Percentiles rank a stretch among this genome's conserved stretches.
phyloP scores from a whole-genome alignment of 257 asterid genomes.

The Ocimum tenuiflorum region DNA sequence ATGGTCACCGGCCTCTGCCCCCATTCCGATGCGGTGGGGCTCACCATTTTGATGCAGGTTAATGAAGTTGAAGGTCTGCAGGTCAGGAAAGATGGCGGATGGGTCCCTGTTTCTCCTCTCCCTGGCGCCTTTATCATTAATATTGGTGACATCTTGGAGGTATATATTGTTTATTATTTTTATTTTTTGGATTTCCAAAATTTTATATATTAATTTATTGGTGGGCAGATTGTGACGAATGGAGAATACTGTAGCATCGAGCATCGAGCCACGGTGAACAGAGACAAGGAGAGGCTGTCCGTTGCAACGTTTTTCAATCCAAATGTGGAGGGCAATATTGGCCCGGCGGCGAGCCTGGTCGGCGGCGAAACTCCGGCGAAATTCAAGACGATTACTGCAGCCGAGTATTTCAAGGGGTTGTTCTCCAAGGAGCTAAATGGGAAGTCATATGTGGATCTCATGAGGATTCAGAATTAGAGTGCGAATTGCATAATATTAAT shows the following conservation, averaged over 20 bases:
- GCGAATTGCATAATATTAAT: too few species aligned
- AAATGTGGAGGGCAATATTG: conserved; percentile 11
- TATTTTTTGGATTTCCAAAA: too few species aligned
- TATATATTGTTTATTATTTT: neutral
- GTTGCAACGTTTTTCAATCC: conserved; percentile 36
- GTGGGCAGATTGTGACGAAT: conserved; percentile 41
- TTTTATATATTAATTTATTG: too few species aligned
- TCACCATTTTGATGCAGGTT: too few species aligned
- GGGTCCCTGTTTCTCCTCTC: too few species aligned
- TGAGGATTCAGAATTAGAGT: conserved; percentile 21
- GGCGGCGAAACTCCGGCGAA: conserved; percentile 31
- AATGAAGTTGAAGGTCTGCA: too few species aligned
- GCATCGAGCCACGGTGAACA: too few species aligned
- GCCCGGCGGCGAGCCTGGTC: conserved; percentile 40
- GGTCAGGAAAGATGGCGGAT: too few species aligned
- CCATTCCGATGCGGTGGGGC: too few species aligned
- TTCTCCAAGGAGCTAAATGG: conserved; percentile 43
- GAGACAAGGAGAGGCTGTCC: too few species aligned
- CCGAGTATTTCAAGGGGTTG: conserved; percentile 32
- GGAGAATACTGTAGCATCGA: conserved; percentile 44
- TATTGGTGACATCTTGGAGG: conserved; percentile 35
- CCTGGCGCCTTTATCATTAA: too few species aligned
- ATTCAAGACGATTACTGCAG: conserved; percentile 27
- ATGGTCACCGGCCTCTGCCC: too few species aligned
- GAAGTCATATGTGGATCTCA: conserved; percentile 36